A percentile compares a stretch with the other conserved stretches of the same genome.
phyloP scores from a whole-genome alignment of 768 basidiomycete genomes.

The Kwoniella heveanensis region DNA sequence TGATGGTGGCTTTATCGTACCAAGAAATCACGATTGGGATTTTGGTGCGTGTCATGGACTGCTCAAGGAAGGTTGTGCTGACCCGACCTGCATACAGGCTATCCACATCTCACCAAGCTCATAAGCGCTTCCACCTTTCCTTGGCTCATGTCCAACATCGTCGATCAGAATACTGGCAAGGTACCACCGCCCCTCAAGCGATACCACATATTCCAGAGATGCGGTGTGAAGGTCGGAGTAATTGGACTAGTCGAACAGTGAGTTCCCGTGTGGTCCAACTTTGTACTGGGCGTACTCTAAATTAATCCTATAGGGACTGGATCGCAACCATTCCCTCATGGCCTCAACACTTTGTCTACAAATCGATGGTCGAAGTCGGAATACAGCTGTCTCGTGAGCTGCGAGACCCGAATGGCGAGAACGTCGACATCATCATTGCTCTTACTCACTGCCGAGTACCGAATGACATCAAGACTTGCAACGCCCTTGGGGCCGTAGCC shows the following conservation, averaged over 20 bases:
- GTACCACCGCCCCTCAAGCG: constrained; percentile 67
- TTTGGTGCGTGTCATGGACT: not conserved
- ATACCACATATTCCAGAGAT: constrained; percentile 69
- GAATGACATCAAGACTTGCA: constrained; percentile 54
- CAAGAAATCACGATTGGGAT: constrained; percentile 4
- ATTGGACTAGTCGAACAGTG: constrained; percentile 88
- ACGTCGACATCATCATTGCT: constrained; percentile 80
- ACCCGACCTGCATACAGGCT: constrained; percentile 26
- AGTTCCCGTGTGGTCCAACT: no score
- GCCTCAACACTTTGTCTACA: constrained; percentile 76
- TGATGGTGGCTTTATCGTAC: no score
- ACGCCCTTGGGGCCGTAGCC: constrained; percentile 50
- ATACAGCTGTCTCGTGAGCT: constrained; percentile 71
- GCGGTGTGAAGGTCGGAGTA: constrained; percentile 72
- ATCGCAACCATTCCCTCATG: constrained; percentile 83
- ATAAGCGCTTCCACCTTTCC: constrained; percentile 76
- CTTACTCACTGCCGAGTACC: constrained; percentile 76
- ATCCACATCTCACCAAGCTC: constrained; percentile 59
- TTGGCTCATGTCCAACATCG: constrained; percentile 86
- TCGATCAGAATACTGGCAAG: constrained; percentile 63
- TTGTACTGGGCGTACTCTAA: no score
- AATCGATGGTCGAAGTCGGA: constrained; percentile 72
- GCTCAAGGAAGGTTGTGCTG: not conserved
- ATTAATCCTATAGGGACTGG: constrained; percentile 88
- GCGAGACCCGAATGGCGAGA: constrained; percentile 70